Base-by-base conservation (phyloP, 208 protist species). In the Herpetomonas samuelpessoai region DNA sequence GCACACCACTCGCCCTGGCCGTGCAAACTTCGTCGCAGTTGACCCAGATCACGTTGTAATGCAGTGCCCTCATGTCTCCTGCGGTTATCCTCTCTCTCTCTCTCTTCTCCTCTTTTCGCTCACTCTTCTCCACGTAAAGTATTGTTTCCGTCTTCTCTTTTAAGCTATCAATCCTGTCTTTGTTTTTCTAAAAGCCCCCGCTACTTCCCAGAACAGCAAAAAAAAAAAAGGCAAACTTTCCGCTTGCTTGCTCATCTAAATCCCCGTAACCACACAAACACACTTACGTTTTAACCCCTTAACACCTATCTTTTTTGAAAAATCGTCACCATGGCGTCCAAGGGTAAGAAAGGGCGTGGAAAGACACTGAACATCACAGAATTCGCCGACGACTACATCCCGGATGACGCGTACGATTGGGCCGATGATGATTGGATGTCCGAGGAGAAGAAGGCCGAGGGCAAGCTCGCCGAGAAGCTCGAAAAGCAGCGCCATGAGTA, bases 321-420 rank as follows among this genome's bases (percentile, higher is more conserved):
- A 25, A 30, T 0, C 1, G 31, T 26, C 51, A 75, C 28, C 19
- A 92, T 88, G 79, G 74, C 82, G 39, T 72, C 86, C 10, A 89
- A 87, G 56, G 68, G 76, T 44, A 90, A 89, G 60, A 81, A 84
- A 45, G 80, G 73, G 55, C 79, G 79, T 54, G 88, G 88, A 29
- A 90, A 92, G 74, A 81, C 77, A n/a, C 63, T 94, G 44, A 86
- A 90, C 65, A 54, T 94, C 60, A 76, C 67, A 25, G 76, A 88
- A 49, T 92, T 91, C 69, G 86, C 89, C 67, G 82, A 91, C 39
- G 83, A 86, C 49, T 86, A 81, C 66, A 68, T 91, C 46, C 76
- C 79, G 16, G 88, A 94, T 19, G 73, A 84, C 19, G 83, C 74
- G 57, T 78, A 89, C 48, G 84, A 94, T 62, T 90, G 77, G 79